A percentile compares a stretch with the other conserved stretches of the same genome.
phyloP scores from a whole-genome alignment of 228 moss, liverwort and hornwort genomes.

The Sphagnum fallax region DNA sequence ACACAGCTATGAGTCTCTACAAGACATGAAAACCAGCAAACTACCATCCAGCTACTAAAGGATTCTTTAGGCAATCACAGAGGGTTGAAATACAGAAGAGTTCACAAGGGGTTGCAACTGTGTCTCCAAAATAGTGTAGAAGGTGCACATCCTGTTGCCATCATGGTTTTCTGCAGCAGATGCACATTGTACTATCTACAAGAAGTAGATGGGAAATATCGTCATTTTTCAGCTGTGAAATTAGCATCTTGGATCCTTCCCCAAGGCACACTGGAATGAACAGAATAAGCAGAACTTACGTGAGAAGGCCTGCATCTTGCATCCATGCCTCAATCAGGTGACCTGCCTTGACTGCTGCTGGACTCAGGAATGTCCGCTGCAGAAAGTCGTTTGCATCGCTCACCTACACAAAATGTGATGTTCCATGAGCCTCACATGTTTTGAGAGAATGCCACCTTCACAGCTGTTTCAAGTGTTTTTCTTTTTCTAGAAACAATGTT shows the following conservation, averaged over 20 bases:
- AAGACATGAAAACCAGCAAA: too few species aligned
- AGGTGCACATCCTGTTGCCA: too few species aligned
- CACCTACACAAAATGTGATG: constrained; percentile 35
- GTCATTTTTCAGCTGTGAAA: too few species aligned
- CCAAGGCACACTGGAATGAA: too few species aligned
- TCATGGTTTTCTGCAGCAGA: too few species aligned
- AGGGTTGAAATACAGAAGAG: background rate
- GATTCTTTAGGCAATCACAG: too few species aligned
- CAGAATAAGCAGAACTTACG: constrained; percentile 33
- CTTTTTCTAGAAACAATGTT: background rate
- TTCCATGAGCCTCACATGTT: background rate
- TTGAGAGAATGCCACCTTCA: background rate
- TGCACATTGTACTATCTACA: too few species aligned
- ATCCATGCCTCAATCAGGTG: constrained; percentile 77
- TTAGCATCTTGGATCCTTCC: too few species aligned
- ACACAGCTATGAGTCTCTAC: too few species aligned
- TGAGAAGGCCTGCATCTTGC: constrained; percentile 82
- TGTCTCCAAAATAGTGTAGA: too few species aligned
- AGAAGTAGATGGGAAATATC: too few species aligned
- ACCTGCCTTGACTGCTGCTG: constrained; percentile 69
- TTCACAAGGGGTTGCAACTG: background rate
- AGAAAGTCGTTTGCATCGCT: constrained; percentile 62
- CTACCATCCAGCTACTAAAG: too few species aligned
- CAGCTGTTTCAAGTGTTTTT: background rate
- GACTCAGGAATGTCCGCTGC: constrained; percentile 82